These are phyloP conservation scores for Hypericum perforatum DNA, from an alignment of 345 rosid species.

Conservation along the genomic window DNA sequence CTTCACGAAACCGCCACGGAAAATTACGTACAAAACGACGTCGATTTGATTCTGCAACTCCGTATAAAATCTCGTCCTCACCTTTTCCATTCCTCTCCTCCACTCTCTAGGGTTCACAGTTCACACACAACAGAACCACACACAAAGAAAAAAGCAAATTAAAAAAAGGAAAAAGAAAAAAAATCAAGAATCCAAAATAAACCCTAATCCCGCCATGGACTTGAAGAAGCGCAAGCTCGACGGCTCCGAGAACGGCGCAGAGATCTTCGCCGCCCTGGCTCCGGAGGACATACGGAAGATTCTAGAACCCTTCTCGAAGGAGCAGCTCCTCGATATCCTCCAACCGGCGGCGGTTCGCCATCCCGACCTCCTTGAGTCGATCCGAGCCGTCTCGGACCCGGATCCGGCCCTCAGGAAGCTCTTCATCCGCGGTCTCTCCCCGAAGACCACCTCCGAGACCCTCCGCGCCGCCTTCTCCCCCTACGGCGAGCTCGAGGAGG, in stretches of 20 bases:
- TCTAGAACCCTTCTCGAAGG: constrained; percentile 21
- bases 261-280: neutral
- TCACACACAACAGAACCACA: no score
- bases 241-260: neutral
- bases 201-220: no score
- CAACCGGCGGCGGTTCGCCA: constrained; percentile 18
- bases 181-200: no score
- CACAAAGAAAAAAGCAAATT: no score
- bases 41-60: no score
- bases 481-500: constrained; percentile 25
- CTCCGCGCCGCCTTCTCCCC: constrained; percentile 16
- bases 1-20: no score
- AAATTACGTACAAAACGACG: no score
- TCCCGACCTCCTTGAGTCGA: constrained; percentile 22
- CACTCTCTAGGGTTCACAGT: no score
- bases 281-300: constrained; percentile 22
- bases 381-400: constrained; percentile 16
- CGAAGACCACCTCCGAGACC: constrained; percentile 16
- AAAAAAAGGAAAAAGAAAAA: no score
- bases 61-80: no score
- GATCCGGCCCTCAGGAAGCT: constrained; percentile 6
- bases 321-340: constrained; percentile 21
- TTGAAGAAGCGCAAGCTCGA: no score
- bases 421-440: constrained; percentile 13
- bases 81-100: no score